Conservation (phyloP, 306 rosid species). For the Cucumis melo region DNA sequence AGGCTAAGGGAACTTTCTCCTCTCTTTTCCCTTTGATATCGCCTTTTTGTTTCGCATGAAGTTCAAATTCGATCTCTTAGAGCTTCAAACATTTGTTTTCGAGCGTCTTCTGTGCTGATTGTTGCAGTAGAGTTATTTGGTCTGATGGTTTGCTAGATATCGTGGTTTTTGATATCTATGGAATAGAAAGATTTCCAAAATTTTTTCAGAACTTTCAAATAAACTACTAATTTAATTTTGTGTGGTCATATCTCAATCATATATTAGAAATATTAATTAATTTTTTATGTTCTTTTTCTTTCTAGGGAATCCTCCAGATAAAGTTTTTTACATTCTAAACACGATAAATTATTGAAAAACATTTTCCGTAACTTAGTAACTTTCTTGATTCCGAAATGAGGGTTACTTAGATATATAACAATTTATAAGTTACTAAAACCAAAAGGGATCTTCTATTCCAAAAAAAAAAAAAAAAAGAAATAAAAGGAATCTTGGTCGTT, state of each 20-base stretch:
- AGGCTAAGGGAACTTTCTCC: conserved; percentile 15
- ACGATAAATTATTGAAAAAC: background rate
- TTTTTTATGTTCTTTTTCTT: background rate
- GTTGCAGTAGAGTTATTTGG: background rate
- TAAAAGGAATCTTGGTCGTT: background rate
- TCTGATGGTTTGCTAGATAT: background rate
- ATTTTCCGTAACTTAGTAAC: background rate
- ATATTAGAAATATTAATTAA: background rate
- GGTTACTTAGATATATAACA: background rate
- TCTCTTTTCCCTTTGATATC: background rate
- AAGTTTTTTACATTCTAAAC: background rate
- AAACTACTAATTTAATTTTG: background rate
- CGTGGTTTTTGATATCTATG: background rate
- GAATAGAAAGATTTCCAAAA: background rate
- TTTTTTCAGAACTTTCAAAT: background rate
- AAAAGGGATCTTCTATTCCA: no score
- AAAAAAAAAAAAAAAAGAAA: no score
- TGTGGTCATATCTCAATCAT: background rate
- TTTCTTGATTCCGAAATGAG: background rate
- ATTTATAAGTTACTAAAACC: background rate
- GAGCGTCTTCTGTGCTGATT: background rate
- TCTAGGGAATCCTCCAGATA: background rate
- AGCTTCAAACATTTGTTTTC: background rate
- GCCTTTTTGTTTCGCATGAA: background rate
- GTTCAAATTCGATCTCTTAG: background rate